Evolutionary conservation across 192 early-diverging fungal species (phyloP).

Genomic region (Thamnidium elegans): DNA sequence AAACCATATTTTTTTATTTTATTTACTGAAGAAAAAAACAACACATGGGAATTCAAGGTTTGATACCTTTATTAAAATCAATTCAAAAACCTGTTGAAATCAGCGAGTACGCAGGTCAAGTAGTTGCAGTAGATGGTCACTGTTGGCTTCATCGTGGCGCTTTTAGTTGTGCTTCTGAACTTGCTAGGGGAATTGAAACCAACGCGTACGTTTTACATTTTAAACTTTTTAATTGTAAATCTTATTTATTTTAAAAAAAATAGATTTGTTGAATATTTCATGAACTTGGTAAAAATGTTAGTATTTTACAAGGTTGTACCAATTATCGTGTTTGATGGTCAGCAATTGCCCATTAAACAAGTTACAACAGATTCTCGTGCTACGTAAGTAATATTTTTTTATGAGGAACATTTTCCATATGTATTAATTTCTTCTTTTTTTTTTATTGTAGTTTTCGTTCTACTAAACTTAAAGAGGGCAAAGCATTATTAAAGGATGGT

Average conservation of each 20-base stretch:
- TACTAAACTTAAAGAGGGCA: neutral
- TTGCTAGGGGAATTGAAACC: slow-evolving; percentile 67
- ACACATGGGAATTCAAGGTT: slow-evolving; percentile 86
- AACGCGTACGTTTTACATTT: slow-evolving; percentile 47
- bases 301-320: slow-evolving; percentile 69
- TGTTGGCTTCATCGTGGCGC: slow-evolving; percentile 94
- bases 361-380: slow-evolving; percentile 68
- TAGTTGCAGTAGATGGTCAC: slow-evolving; percentile 89
- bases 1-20: too few species aligned
- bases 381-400: slow-evolving; percentile 34
- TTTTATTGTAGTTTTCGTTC: slow-evolving; percentile 9
- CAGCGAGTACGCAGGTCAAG: slow-evolving; percentile 64
- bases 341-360: slow-evolving; percentile 78
- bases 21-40: too few species aligned
- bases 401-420: slow-evolving; percentile 1
- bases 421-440: neutral
- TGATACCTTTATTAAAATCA: slow-evolving; percentile 78
- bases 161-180: slow-evolving; percentile 80
- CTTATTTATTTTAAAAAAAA: neutral
- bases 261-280: slow-evolving; percentile 85
- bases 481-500: neutral
- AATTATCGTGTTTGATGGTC: slow-evolving; percentile 94
- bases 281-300: slow-evolving; percentile 73
- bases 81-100: slow-evolving; percentile 69
- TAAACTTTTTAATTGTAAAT: neutral